Evolutionary conservation across 805 yeast species (phyloP), one percentile per base, ranked within the genome.

Genomic region (Maudiozyma barnettii): DNA sequence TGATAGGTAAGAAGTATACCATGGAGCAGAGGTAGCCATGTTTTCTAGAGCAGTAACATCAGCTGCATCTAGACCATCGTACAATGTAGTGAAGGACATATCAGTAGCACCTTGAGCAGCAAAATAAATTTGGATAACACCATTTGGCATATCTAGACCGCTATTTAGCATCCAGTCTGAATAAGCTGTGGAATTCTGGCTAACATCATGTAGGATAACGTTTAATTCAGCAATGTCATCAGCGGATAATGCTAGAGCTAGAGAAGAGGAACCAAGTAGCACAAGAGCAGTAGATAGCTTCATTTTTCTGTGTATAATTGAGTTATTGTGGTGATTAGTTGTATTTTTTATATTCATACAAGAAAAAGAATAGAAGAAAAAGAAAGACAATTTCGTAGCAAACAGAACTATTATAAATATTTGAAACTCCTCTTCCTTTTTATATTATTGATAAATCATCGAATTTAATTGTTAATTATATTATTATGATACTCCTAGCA

Each of bases 1-100:
- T 12, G 49, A 49, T 16, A 61, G 33, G 47, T 63, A 57, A 26
- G 52, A 41, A 7, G 56, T 49, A 45, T 59, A 65, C 68, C 68
- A 65, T 54, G 68, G 67, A 21, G 64, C 50, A 23, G 59, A 64
- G 16, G 67, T 60, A 39, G 30, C 41, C 29, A 39, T 20, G 12
- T 18, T 18, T n/a, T 39, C 41, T 20, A 39, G n/a, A 23, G 41
- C 41, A n/a, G 18, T 22, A 23, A 39, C 18, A 5, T 39, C 41
- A 43, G 63, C 52, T 41, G 49, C 45, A 18, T 44, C 12, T 22
- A 39, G n/a, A 9, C 13, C 8, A 12, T 16, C 12, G 18, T 9
- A 20, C 9, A 20, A n/a, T 12, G 41, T 39, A 12, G 41, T 39
- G 41, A 14, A 39, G 12, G 41, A 39, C 7, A 9, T 10, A 39